phyloP scores from a whole-genome alignment of 1,284 basidiomycete species.

The Vanrija sp. region DNA sequence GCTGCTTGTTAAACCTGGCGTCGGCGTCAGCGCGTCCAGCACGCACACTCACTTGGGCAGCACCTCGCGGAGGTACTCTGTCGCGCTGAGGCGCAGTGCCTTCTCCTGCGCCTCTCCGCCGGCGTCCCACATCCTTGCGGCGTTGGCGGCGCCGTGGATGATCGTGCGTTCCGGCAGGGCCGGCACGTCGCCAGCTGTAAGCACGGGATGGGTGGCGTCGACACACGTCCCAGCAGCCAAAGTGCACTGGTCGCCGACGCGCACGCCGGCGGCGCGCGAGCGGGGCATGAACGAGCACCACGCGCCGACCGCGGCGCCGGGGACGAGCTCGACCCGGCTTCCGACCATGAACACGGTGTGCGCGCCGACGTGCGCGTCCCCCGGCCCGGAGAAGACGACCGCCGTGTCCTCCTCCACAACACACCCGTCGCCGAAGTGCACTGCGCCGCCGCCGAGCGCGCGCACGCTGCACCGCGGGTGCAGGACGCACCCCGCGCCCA shows the following conservation, averaged over 20 bases:
- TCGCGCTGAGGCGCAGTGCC: conserved; percentile 78
- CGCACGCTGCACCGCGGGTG: conserved; percentile 90
- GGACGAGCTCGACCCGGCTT: conserved; percentile 60
- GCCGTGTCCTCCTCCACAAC: conserved; percentile 88
- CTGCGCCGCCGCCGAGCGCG: conserved; percentile 68
- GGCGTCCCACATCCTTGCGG: conserved; percentile 76
- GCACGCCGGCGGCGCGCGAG: conserved; percentile 6
- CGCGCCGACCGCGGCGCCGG: conserved; percentile 2
- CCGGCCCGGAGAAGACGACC: conserved; percentile 70
- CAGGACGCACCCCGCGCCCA: conserved; percentile 80
- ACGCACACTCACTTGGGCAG: conserved; percentile 62
- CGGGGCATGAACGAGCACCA: conserved; percentile 10
- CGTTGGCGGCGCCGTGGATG: conserved; percentile 70
- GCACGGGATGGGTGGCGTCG: not conserved
- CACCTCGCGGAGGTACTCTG: conserved; percentile 85
- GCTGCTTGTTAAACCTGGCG: conserved; percentile 4
- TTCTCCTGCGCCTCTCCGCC: conserved; percentile 76
- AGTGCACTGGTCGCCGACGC: conserved; percentile 8
- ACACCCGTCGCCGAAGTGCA: conserved; percentile 79
- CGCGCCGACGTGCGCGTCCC: conserved; percentile 75
- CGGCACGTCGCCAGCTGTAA: conserved; percentile 13
- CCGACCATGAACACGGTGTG: conserved; percentile 91
- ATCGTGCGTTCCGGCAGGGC: conserved; percentile 76
- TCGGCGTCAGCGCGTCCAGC: not conserved
- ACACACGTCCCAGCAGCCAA: conserved; percentile 5